phyloP scores from a whole-genome alignment of 2,329 filamentous ascomycete genomes.

The Cryphonectria parasitica region DNA sequence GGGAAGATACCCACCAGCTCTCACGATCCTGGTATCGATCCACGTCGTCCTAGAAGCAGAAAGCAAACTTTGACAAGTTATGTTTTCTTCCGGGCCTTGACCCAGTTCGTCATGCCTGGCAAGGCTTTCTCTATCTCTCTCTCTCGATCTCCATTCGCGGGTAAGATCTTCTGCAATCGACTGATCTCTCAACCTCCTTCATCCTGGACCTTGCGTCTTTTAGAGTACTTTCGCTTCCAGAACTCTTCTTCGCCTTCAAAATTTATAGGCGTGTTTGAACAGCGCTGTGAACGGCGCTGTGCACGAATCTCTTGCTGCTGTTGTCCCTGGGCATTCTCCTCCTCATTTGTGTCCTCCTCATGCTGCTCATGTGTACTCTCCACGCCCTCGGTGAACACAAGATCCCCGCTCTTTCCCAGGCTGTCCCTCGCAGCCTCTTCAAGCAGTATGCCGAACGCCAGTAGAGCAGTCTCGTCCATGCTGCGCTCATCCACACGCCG shows the following conservation, averaged over 20 bases:
- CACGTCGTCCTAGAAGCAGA: background rate
- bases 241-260: constrained; percentile 29
- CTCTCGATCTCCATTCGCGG: background rate
- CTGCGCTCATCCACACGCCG: constrained; percentile 56
- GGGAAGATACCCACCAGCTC: background rate
- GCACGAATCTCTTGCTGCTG: background rate
- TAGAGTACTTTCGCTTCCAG: constrained; percentile 34
- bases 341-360: background rate
- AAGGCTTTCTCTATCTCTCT: background rate
- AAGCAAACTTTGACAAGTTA: background rate
- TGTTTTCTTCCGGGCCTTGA: background rate
- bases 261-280: constrained; percentile 21
- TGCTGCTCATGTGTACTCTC: constrained; percentile 32
- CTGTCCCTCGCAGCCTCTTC: constrained; percentile 69
- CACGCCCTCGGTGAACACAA: constrained; percentile 70
- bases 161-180: background rate
- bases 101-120: background rate
- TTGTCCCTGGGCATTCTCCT: background rate
- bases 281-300: constrained; percentile 3
- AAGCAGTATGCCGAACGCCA: constrained; percentile 75
- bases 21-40: background rate
- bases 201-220: constrained; percentile 39
- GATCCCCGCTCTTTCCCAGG: constrained; percentile 67
- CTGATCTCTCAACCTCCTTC: constrained; percentile 5
- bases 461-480: constrained; percentile 78